Evolutionary conservation across 2,329 filamentous ascomycete species (phyloP).

Genomic region (Xylariaceae sp.): DNA sequence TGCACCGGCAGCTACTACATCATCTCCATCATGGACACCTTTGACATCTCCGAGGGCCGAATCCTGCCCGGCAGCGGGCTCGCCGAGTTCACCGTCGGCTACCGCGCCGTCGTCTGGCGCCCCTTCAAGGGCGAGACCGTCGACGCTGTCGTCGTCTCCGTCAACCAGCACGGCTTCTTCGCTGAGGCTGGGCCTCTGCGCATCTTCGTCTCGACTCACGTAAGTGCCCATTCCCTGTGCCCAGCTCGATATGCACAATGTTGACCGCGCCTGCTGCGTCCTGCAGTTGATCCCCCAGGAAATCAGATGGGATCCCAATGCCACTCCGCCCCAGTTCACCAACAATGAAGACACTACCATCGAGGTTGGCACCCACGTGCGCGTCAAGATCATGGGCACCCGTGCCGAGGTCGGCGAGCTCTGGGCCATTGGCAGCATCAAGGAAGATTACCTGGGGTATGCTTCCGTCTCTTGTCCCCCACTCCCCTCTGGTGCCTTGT

Average conservation of each 20-base stretch:
- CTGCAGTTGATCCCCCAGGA: conserved; percentile 80
- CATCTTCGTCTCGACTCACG: conserved; percentile 78
- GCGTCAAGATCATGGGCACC: conserved; percentile 90
- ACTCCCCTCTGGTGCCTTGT: no score
- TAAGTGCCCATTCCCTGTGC: conserved; percentile 38
- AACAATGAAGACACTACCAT: conserved; percentile 93
- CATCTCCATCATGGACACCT: conserved; percentile 95
- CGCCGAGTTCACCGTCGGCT: conserved; percentile 91
- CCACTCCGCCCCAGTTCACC: conserved; percentile 93
- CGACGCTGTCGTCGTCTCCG: conserved; percentile 87
- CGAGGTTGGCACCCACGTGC: conserved; percentile 87
- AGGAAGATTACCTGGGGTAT: conserved; percentile 72
- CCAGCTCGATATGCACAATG: conserved; percentile 15
- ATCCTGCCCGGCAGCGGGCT: conserved; percentile 88
- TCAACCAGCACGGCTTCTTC: conserved; percentile 91
- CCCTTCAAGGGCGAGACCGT: conserved; percentile 98
- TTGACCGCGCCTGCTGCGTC: conserved; percentile 16
- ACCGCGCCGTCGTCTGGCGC: conserved; percentile 94
- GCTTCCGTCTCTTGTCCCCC: conserved; percentile 1
- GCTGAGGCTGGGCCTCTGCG: conserved; percentile 74
- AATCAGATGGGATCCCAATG: conserved; percentile 92
- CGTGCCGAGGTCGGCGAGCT: conserved; percentile 91
- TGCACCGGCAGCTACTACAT: conserved; percentile 97
- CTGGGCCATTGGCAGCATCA: conserved; percentile 97
- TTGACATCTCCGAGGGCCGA: conserved; percentile 88